Evolutionary conservation across 108 stramenopile species (phyloP), one percentile per base, ranked within the genome.

Genomic region (Pelagomonas calceolata): DNA sequence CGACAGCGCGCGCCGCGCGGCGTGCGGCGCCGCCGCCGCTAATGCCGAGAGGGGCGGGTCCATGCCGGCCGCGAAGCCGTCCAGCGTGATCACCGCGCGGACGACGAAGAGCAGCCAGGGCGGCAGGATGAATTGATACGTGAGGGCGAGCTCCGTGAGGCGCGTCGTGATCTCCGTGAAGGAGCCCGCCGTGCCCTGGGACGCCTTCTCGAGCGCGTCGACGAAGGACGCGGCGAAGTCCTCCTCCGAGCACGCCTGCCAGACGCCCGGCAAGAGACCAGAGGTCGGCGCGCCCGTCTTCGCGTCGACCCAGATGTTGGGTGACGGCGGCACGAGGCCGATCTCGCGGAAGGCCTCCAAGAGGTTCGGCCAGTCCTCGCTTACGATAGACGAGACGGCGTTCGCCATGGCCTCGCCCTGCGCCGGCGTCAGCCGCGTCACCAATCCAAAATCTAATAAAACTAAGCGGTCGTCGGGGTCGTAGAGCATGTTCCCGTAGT

Each of bases 401-500:
- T 0, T 32, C 14, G 65, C 65, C 65, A 65, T 65, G 7, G 65
- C 65, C 33, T 65, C 65, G 7, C 15, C 33, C 65, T 65, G 65
- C 31, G 10, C 14, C 32, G 4, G 7, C 32, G 12, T 32, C 31
- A 65, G 32, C 0, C 33, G 32, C 32, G 65, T 65, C 18, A 65
- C 65, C 14, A 65, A 32, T 7, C 65, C 65, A 33, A 65, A 65
- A 32, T 65, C 65, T 3, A 65, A 10, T 1, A 65, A 32, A 3
- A 33, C 33, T 10, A 65, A 32, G 32, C 29, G 0, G 65, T 33
- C 65, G 31, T 12, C 65, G 18, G 5, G 14, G 65, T 65, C 65
- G 65, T 32, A 65, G 7, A 65, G 5, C 65, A 65, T 65, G 65
- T 65, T 65, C 14, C 65, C 65, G 33, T 65, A 33, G 65, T 65